Conservation (phyloP, 106 monocot species). For the Apostasia ramifera region DNA sequence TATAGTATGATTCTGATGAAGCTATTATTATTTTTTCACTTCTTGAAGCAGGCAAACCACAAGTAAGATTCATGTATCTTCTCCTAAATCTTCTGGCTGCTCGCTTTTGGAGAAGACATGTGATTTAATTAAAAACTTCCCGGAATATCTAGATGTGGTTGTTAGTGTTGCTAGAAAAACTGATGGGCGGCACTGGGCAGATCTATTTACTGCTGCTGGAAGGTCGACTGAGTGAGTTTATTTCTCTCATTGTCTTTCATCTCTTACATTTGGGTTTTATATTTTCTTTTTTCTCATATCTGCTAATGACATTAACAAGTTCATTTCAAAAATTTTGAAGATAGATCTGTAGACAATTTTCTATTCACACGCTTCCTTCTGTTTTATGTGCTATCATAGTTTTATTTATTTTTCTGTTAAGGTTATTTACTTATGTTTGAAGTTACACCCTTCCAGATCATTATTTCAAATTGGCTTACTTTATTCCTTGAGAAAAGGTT, state of each 20-base stretch:
- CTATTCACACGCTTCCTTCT: background rate
- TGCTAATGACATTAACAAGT: background rate
- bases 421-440: no score
- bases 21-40: background rate
- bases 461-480: background rate
- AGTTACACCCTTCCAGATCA: no score
- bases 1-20: background rate
- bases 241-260: background rate
- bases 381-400: background rate
- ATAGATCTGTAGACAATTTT: constrained; percentile 1
- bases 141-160: constrained; percentile 97
- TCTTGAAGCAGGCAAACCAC: constrained; percentile 57
- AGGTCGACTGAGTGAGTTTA: constrained; percentile 94
- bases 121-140: constrained; percentile 74
- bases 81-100: constrained; percentile 20
- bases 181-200: constrained; percentile 97
- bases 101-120: constrained; percentile 94
- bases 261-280: background rate
- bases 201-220: constrained; percentile 94
- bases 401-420: no score
- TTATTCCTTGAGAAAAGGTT: background rate
- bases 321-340: background rate
- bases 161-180: constrained; percentile 99
- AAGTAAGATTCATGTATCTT: constrained; percentile 56
- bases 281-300: no score